Base-by-base conservation (phyloP, 768 basidiomycete genomes). In the Chiua virens region DNA sequence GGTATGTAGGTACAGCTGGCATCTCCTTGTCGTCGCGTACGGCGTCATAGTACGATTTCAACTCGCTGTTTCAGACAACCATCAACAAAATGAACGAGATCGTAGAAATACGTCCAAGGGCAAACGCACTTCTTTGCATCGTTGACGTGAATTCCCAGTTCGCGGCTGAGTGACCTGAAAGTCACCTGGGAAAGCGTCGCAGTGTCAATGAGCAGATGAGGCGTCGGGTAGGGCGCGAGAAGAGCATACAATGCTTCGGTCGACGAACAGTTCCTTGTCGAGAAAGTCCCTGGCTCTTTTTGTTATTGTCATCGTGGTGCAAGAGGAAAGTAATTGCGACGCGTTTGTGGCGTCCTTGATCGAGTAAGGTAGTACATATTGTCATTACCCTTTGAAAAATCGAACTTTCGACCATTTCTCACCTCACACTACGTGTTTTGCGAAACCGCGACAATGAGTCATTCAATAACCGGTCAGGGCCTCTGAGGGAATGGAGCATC, bases 151-250 rank as follows among this genome's bases (percentile, higher is more conserved):
- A 92, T 75, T 0, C 75, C 74, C 39, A 89, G 75, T 36, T 79
- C 80, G 55, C 87, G 79, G 59, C 90, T 91, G 43, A 92, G 74
- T 5, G 81, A 83, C 34, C 89, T 79, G 66, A 81, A 92, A 5
- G 90, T 92, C 51, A 92, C 87, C 89, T 92, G 52, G 30, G 41
- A 27, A 44, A 34, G 35, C 42, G 23, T 2, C 14, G 9, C 15
- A 13, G n/a, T n/a, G n/a, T 30, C 5, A 30, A 25, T 44, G 47
- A 46, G 49, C 27, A 37, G 53, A 9, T 51, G 41, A 9, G 21
- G 21, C 27, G 18, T 27, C 30, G 28, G 5, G 9, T 25, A 5
- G 20, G 11, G 20, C 21, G 36, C 11, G 15, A 20, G 54, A 28
- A n/a, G 35, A 27, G 54, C 74, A 17, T 59, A 80, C 78, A 27